Conservation (phyloP, 208 protist genomes). For the Leishmania tarentolae region DNA sequence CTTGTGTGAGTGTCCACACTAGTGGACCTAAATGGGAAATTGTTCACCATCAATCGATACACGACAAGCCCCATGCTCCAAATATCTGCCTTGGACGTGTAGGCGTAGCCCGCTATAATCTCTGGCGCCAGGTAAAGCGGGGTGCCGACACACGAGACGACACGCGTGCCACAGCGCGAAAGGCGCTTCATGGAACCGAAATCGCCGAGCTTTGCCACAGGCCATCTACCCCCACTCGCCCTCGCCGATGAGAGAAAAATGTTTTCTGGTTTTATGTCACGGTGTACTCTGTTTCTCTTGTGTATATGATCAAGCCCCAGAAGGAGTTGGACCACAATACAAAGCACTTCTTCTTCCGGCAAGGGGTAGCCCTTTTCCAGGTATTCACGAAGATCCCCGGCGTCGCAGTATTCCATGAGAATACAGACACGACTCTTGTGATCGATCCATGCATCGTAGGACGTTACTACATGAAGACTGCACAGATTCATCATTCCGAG, state of each 20-base stretch:
- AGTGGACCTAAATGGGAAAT: slow-evolving; percentile 39
- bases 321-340: slow-evolving; percentile 64
- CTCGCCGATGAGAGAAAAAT: slow-evolving; percentile 48
- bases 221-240: slow-evolving; percentile 3
- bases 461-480: slow-evolving; percentile 59
- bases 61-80: slow-evolving; percentile 79
- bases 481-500: slow-evolving; percentile 48
- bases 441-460: slow-evolving; percentile 61
- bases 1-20: slow-evolving; percentile 34
- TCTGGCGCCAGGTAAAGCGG: slow-evolving; percentile 70
- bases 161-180: slow-evolving; percentile 32
- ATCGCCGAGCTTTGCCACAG: slow-evolving; percentile 73
- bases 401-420: slow-evolving; percentile 79
- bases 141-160: slow-evolving; percentile 54
- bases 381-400: slow-evolving; percentile 54
- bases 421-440: slow-evolving; percentile 48
- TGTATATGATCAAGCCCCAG: slow-evolving; percentile 79
- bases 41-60: slow-evolving; percentile 69
- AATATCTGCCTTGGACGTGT: slow-evolving; percentile 73
- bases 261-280: slow-evolving; percentile 96
- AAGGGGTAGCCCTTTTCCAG: slow-evolving; percentile 46
- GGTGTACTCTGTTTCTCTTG: slow-evolving; percentile 87
- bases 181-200: slow-evolving; percentile 61
- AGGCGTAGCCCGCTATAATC: slow-evolving; percentile 47
- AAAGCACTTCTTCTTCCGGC: slow-evolving; percentile 38